These are phyloP conservation scores for Purshia tridentata DNA, from an alignment of 306 rosid genomes.

Conservation along the genomic window DNA sequence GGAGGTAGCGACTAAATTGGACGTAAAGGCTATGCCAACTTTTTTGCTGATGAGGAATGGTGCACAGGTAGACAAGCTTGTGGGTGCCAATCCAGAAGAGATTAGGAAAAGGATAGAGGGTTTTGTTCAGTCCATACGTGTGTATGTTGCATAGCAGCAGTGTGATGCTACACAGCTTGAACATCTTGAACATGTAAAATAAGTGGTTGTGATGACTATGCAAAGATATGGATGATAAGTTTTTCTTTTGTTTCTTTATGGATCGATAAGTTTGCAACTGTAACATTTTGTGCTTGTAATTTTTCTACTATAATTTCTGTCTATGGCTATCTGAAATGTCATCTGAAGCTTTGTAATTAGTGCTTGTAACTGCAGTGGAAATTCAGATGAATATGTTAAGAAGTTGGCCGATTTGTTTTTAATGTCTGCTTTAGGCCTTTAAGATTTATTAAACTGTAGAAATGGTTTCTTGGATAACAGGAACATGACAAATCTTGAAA, in stretches of 20 bases:
- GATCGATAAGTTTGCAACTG: not conserved
- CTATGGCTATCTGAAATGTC: not conserved
- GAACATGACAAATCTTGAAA: not conserved
- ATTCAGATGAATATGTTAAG: not conserved
- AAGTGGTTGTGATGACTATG: constrained; percentile 27
- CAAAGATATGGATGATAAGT: constrained; percentile 10
- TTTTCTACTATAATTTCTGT: not conserved
- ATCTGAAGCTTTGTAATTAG: not conserved
- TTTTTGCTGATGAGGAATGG: constrained; percentile 67
- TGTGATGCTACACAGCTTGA: constrained; percentile 12
- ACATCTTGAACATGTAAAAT: constrained; percentile 29
- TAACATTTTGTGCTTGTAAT: not conserved
- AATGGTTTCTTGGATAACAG: not conserved
- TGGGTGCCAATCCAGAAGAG: constrained; percentile 98
- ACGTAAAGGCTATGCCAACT: constrained; percentile 90
- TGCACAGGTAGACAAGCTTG: constrained; percentile 49
- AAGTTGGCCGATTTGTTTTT: not conserved
- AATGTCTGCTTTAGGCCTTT: not conserved
- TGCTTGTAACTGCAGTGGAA: not conserved
- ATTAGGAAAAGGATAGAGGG: constrained; percentile 70
- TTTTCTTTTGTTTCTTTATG: not conserved
- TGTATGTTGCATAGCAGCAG: constrained; percentile 37
- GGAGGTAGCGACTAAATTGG: constrained; percentile 77
- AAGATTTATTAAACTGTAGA: too few species aligned
- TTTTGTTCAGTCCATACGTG: constrained; percentile 47